These are phyloP conservation scores for Epicoccum sorghinum DNA, from an alignment of 2,329 filamentous ascomycete genomes.

Conservation along the genomic window DNA sequence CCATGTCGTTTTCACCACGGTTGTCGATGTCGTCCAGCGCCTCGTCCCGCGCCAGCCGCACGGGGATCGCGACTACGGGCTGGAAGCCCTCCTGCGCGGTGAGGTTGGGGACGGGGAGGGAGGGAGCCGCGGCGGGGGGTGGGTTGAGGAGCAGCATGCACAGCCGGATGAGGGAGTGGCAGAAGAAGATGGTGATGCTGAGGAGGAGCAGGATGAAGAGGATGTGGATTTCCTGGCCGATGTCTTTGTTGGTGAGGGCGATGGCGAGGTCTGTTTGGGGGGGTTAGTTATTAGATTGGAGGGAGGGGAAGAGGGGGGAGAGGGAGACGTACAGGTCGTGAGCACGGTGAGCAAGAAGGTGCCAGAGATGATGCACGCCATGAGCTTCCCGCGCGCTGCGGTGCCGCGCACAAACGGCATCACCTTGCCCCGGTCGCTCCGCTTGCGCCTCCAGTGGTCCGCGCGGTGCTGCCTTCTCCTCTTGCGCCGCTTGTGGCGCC, in stretches of 20 bases:
- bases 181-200: constrained; percentile 77
- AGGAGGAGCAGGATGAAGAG: constrained; percentile 80
- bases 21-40: constrained; percentile 63
- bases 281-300: constrained; percentile 1
- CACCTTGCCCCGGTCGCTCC: constrained; percentile 23
- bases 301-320: constrained; percentile 23
- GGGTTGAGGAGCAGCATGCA: constrained; percentile 68
- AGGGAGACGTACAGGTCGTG: constrained; percentile 66
- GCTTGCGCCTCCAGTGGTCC: constrained; percentile 39
- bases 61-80: constrained; percentile 75
- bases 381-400: constrained; percentile 40
- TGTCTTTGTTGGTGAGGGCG: constrained; percentile 67
- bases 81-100: constrained; percentile 69
- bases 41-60: constrained; percentile 76
- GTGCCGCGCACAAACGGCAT: constrained; percentile 31
- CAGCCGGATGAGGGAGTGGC: constrained; percentile 76
- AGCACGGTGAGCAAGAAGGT: constrained; percentile 65
- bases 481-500: constrained; percentile 44
- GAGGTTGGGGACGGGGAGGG: constrained; percentile 53
- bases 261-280: constrained; percentile 71
- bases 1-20: neutral
- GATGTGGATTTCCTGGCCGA: constrained; percentile 76
- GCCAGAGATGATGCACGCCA: constrained; percentile 67
- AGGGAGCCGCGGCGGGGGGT: constrained; percentile 28
- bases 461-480: constrained; percentile 36